Conservation (phyloP, 768 basidiomycete species). For the Rhizopogon vulgaris region DNA sequence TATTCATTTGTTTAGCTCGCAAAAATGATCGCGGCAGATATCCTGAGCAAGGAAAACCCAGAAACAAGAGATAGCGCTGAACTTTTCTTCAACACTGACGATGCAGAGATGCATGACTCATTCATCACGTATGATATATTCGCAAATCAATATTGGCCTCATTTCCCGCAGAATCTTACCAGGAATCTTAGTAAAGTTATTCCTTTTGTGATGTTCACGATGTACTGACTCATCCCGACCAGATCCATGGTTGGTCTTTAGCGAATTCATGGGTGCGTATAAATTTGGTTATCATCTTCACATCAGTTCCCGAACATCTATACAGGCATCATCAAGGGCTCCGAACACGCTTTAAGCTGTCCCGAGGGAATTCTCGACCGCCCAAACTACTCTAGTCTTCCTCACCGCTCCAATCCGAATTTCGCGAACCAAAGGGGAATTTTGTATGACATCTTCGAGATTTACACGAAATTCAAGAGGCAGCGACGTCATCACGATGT, state of each 20-base stretch:
- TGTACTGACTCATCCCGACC: not conserved
- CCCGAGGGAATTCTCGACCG: conserved; percentile 36
- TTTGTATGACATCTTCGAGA: conserved; percentile 49
- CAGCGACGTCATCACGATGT: conserved; percentile 41
- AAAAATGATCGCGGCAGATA: conserved; percentile 21
- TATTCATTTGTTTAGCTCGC: conserved; percentile 10
- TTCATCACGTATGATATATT: conserved; percentile 45
- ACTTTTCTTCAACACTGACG: conserved; percentile 11
- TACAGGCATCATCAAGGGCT: conserved; percentile 61
- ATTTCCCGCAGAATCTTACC: conserved; percentile 43
- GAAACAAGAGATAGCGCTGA: conserved; percentile 5
- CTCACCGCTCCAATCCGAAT: conserved; percentile 45
- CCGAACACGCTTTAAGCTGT: conserved; percentile 41
- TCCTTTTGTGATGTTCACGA: not conserved
- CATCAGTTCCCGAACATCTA: not conserved
- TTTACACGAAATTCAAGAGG: conserved; percentile 43
- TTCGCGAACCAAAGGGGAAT: conserved; percentile 44
- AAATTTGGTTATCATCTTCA: not conserved
- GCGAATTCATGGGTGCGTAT: conserved; percentile 55
- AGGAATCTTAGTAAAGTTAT: conserved; percentile 44
- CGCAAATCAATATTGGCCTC: conserved; percentile 50
- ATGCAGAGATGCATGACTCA: conserved; percentile 13
- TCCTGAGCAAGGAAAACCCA: conserved; percentile 5
- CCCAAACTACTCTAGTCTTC: conserved; percentile 39
- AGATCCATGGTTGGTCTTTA: conserved; percentile 62